Base-by-base conservation (phyloP, 345 rosid species). In the Toxicodendron radicans region DNA sequence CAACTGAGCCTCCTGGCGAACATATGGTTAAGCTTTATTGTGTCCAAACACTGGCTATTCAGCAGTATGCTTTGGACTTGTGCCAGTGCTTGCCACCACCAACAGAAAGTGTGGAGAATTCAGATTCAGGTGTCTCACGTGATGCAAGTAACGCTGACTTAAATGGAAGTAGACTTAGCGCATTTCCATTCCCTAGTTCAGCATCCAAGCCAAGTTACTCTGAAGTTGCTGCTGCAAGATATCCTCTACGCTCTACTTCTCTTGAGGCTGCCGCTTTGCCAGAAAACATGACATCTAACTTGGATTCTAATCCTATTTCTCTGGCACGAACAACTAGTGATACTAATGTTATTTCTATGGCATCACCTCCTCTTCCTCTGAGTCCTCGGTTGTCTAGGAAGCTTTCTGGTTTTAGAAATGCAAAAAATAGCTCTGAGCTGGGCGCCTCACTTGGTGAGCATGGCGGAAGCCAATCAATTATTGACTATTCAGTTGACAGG, bases 21-120 rank as follows among this genome's bases (percentile, higher is more conserved):
- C 82, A 72, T 64, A 77, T 83, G 45, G 88, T 87, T 54, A 94
- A 91, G 85, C 86, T 95, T 74, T 95, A 93, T 74, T 95, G 98
- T 77, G 91, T 95, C 27, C 97, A 93, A 80, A 95, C 99, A 58
- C 92, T 76, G 78, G 98, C 98, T 65, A 95, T 95, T 81, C 93
- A 92, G 83, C 97, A 93, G 79, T 95, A 95, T 87, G 83, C 92
- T 32, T 82, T 95, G 82, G 98, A 93, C 73, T 87, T 90, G 59
- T 83, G 74, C 82, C 90, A 83, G 75, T 95, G 98, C 85, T 80
- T 90, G 71, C 99, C 97, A 49, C 95, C 91, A 6, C 79, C 86
- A 21, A 20, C 80, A 70, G 94, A 87, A 67, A 88, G 76, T 83
- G 76, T 68, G 20, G 95, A 89, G 77, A 86, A 77, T 80, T 83